Conservation (phyloP, 768 basidiomycete species). For the Hysterangium stoloniferum region DNA sequence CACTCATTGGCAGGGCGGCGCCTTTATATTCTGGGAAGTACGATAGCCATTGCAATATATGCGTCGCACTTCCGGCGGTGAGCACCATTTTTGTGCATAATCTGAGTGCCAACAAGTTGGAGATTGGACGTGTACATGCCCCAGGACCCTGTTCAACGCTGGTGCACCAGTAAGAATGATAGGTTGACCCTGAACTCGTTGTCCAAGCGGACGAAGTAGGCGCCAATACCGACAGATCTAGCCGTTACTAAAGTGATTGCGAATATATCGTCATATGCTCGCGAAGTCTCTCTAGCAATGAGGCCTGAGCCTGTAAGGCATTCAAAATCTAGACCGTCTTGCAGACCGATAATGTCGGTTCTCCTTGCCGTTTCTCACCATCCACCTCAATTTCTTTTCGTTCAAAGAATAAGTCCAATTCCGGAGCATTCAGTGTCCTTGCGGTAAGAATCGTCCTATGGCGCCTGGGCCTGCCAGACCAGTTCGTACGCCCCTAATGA, state of each 20-base stretch:
- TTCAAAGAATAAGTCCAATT: too few relatives aligned
- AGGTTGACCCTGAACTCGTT: conserved; percentile 97
- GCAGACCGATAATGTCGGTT: conserved; percentile 93
- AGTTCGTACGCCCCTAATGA: too few relatives aligned
- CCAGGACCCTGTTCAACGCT: conserved; percentile 97
- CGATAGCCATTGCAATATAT: conserved; percentile 91
- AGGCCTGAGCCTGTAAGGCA: conserved; percentile 93
- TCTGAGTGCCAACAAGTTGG: conserved; percentile 99
- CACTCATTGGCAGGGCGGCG: conserved; percentile 65
- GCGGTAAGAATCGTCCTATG: too few relatives aligned
- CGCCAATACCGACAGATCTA: conserved; percentile 97
- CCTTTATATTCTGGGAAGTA: conserved; percentile 85
- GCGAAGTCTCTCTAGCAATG: conserved; percentile 96
- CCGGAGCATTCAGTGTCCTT: too few relatives aligned
- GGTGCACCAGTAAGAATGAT: conserved; percentile 97
- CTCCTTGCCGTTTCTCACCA: conserved; percentile 89
- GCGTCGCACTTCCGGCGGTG: conserved; percentile 85
- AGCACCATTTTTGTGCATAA: conserved; percentile 99
- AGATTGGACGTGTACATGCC: conserved; percentile 98
- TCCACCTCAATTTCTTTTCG: conserved; percentile 74
- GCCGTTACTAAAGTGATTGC: conserved; percentile 98
- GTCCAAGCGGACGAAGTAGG: conserved; percentile 96
- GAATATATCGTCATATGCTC: conserved; percentile 99
- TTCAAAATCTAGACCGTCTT: conserved; percentile 96
- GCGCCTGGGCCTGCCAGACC: too few relatives aligned